Conservation (phyloP, 768 basidiomycete species). For the Auricularia sp. region DNA sequence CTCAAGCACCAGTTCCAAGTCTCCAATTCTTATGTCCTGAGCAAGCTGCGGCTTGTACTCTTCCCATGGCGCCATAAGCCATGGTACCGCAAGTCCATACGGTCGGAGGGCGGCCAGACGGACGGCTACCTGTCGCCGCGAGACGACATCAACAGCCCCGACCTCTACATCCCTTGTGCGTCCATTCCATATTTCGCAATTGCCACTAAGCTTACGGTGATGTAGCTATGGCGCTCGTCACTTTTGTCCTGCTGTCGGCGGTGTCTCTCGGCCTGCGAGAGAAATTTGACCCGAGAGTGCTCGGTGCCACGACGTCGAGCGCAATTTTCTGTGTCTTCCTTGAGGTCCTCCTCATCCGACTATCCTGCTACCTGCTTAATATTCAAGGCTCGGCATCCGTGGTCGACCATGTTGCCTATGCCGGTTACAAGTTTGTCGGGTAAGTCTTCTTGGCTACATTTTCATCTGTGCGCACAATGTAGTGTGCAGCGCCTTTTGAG, state of each 20-base stretch:
- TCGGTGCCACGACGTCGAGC: slow-evolving; percentile 78
- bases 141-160: slow-evolving; percentile 92
- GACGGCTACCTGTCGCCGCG: slow-evolving; percentile 80
- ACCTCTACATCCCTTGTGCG: slow-evolving; percentile 89
- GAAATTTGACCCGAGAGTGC: slow-evolving; percentile 78
- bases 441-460: slow-evolving; percentile 24
- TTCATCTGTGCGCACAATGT: too few species aligned
- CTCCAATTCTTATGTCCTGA: slow-evolving; percentile 88
- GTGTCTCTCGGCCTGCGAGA: slow-evolving; percentile 73
- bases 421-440: slow-evolving; percentile 98
- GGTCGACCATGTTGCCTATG: slow-evolving; percentile 81
- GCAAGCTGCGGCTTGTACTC: slow-evolving; percentile 77
- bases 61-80: slow-evolving; percentile 93
- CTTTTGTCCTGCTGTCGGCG: slow-evolving; percentile 85
- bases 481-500: too few species aligned
- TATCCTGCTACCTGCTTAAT: slow-evolving; percentile 88
- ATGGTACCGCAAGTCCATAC: slow-evolving; percentile 61
- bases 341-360: slow-evolving; percentile 82
- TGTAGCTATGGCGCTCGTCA: slow-evolving; percentile 88
- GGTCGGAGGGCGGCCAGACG: slow-evolving; percentile 53
- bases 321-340: slow-evolving; percentile 76
- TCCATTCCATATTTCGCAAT: slow-evolving; percentile 2
- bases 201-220: not conserved
- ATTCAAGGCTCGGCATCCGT: slow-evolving; percentile 57
- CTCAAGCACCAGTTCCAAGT: slow-evolving; percentile 94